Evolutionary conservation across 352 stramenopile species (phyloP).

Genomic region (Pythium grandisporangium): DNA sequence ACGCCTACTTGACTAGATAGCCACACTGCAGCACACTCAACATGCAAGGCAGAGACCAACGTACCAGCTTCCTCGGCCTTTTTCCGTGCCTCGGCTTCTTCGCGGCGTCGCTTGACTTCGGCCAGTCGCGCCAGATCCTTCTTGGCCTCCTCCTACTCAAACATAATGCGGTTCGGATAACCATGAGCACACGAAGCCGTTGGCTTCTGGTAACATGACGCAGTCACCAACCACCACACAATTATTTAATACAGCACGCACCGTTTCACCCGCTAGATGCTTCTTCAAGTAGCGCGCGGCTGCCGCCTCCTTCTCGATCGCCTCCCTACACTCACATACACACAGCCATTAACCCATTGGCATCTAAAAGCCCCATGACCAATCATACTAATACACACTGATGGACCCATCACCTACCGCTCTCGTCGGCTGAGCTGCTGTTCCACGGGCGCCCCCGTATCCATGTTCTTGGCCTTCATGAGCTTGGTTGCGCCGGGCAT

Average conservation of each 20-base stretch:
- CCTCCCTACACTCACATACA: conserved; percentile 26
- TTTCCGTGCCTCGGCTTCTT: conserved; percentile 72
- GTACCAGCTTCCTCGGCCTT: conserved; percentile 71
- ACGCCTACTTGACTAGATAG: too few relatives aligned
- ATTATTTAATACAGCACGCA: conserved; percentile 8
- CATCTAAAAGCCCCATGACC: too few relatives aligned
- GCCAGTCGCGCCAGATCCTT: conserved; percentile 71
- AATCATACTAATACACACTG: too few relatives aligned
- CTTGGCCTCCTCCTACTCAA: conserved; percentile 83
- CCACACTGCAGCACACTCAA: neutral
- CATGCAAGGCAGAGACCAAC: neutral
- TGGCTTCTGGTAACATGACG: too few relatives aligned
- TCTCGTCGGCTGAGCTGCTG: conserved; percentile 79
- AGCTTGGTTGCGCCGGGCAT: conserved; percentile 64
- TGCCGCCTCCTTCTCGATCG: conserved; percentile 76
- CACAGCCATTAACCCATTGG: neutral
- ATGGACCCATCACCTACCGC: conserved; percentile 24
- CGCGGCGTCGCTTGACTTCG: conserved; percentile 72
- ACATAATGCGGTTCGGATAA: too few relatives aligned
- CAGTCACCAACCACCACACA: neutral
- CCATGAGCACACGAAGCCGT: neutral
- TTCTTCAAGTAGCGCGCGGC: conserved; percentile 75
- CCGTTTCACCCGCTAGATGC: conserved; percentile 77
- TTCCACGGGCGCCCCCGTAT: conserved; percentile 33
- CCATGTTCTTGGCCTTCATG: conserved; percentile 85